Evolutionary conservation across 164 flowering plant species (phyloP).

Genomic region (Piper longum): DNA sequence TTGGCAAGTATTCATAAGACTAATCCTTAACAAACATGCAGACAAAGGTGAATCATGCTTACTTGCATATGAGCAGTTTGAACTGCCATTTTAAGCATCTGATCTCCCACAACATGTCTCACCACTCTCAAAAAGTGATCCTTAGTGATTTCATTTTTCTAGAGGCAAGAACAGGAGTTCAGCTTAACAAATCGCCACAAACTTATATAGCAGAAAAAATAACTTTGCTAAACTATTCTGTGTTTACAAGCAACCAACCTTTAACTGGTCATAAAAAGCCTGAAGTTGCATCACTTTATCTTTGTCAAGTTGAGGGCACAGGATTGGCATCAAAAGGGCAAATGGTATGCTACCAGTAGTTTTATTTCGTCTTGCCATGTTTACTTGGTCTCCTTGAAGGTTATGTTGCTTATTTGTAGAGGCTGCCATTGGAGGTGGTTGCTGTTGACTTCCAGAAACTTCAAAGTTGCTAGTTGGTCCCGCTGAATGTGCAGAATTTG

Average conservation of each 20-base stretch:
- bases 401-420: slow-evolving; percentile 36
- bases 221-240: not conserved
- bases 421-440: slow-evolving; percentile 29
- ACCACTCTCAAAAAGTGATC: slow-evolving; percentile 67
- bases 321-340: slow-evolving; percentile 54
- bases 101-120: slow-evolving; percentile 76
- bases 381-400: slow-evolving; percentile 20
- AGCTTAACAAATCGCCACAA: not conserved
- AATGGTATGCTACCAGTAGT: slow-evolving; percentile 40
- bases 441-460: slow-evolving; percentile 27
- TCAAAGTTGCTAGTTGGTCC: slow-evolving; percentile 21
- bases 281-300: slow-evolving; percentile 73
- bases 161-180: slow-evolving; percentile 3
- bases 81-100: slow-evolving; percentile 75
- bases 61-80: slow-evolving; percentile 48
- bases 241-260: slow-evolving; percentile 25
- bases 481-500: slow-evolving; percentile 14
- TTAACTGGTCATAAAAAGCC: slow-evolving; percentile 46
- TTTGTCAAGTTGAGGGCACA: slow-evolving; percentile 71
- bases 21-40: not conserved
- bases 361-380: slow-evolving; percentile 25
- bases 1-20: not conserved
- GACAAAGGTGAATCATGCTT: slow-evolving; percentile 4
- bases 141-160: slow-evolving; percentile 75
- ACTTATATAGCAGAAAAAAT: not conserved